Evolutionary conservation across 495 filamentous ascomycete species (phyloP), one percentile per base, ranked within the genome.

Genomic region (Delitschia confertaspora): DNA sequence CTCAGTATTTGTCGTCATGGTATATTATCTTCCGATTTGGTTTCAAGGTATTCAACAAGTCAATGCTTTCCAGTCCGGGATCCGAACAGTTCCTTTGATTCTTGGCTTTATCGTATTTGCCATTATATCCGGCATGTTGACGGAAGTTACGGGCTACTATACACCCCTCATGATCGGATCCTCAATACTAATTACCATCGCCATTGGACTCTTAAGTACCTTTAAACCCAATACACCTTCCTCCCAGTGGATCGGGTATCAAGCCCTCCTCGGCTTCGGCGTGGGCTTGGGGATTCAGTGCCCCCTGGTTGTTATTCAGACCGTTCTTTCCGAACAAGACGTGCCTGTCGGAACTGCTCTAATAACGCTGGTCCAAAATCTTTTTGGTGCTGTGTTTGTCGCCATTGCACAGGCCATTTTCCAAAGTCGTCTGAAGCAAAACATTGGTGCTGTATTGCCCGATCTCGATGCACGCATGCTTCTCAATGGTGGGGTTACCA

Each of bases 1-100:
- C 17, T 73, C 70, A 10, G 62, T 71, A 0, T 84, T 87, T 62
- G 77, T 89, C 48, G 62, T 82, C 23, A 27, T 33, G n/a, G 35
- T 48, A 5, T 44, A 27, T 1, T 54, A 54, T 19, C 19, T 54
- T 11, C 51, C 51, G 4, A 18, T 54, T 8, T 54, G 38, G 38
- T 54, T 54, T 27, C 51, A 54, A 19, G 45, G 39, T 5, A 35
- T 45, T 11, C 23, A 38, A 19, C 30, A 25, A n/a, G 39, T 41
- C 20, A 49, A 45, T 8, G 49, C 49, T n/a, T 23, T 53, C 6
- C 33, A 27, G 2, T 53, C 49, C 9, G 49, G 49, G 1, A 26
- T 45, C 9, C 41, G 41, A 32, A 45, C 39, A 4, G 43, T 33
- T 6, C 49, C 49, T 5, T 38, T 47, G 17, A 42, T 53, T 19